phyloP scores from a whole-genome alignment of 2,329 filamentous ascomycete species.

The Colletotrichum zoysiae region DNA sequence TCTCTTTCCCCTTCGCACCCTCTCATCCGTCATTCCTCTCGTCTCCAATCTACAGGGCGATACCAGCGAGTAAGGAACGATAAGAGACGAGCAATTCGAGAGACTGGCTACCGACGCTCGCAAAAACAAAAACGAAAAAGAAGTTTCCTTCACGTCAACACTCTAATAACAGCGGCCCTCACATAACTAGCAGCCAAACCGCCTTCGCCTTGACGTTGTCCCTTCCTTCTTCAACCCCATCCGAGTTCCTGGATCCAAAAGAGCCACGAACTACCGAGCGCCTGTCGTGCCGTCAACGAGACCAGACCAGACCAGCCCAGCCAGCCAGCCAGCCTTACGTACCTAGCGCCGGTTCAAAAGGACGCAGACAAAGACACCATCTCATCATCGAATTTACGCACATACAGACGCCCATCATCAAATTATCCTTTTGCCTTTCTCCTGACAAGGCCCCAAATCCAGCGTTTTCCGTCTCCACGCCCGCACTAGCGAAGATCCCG shows the following conservation, averaged over 20 bases:
- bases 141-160: neutral
- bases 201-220: conserved; percentile 16
- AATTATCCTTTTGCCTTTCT: conserved; percentile 6
- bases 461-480: conserved; percentile 41
- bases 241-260: conserved; percentile 26
- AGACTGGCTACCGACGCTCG: conserved; percentile 3
- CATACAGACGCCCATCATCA: conserved; percentile 15
- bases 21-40: conserved; percentile 10
- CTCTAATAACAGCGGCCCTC: conserved; percentile 21
- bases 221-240: conserved; percentile 30
- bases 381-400: neutral
- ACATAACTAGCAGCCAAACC: conserved; percentile 10
- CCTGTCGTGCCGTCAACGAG: conserved; percentile 21
- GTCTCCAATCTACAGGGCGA: conserved; percentile 26
- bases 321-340: conserved; percentile 31
- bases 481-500: conserved; percentile 46
- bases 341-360: conserved; percentile 1
- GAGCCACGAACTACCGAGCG: conserved; percentile 24
- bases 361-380: conserved; percentile 22
- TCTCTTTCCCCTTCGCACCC: conserved; percentile 1
- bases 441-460: conserved; percentile 28
- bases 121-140: no score
- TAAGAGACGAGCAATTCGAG: conserved; percentile 5
- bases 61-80: conserved; percentile 20
- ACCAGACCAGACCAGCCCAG: conserved; percentile 23